Evolutionary conservation across 2,329 filamentous ascomycete genomes (phyloP), one percentile per base, ranked within the genome.

Genomic region (Nigrospora sphaerica): DNA sequence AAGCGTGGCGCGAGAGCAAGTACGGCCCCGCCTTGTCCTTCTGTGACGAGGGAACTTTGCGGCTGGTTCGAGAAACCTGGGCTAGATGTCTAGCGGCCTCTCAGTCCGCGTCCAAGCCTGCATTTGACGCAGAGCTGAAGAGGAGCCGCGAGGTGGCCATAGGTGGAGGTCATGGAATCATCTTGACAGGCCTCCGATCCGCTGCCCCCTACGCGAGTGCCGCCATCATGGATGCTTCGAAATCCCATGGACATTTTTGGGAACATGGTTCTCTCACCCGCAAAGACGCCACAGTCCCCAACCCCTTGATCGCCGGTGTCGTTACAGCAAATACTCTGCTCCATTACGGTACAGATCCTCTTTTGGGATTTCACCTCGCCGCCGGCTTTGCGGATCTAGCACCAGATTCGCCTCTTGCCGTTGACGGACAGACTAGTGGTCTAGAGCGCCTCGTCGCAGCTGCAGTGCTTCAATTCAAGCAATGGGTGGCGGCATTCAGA

Each of bases 281-380:
- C 12, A 42, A 38, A 11, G 10, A 46, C 34, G 49, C 49, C 14
- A 51, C 54, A 17, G 43, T 57, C 2, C 62, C 64, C n/a, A 77
- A 78, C 51, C 77, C 79, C 35, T 57, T 72, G 35, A 70, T 74
- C 45, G 61, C 66, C 19, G 54, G 49, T n/a, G 51, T 64, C 0
- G 47, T 71, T 3, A 66, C 64, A 0, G 49, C 58, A 4, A 49
- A 57, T n/a, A 61, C 63, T 2, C 50, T 62, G 3, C 59, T 81
- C 28, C 71, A 76, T 48, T 72, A 74, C 54, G 67, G 63, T 5
- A 68, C 67, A 4, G 66, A 82, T 48, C 79, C 80, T 0, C 50
- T 80, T 0, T 54, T 73, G 6, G 73, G 78, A 1, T 84, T 77
- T 47, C 79, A 83, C 57, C 65, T 83, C n/a, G 74, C 75, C 2